Evolutionary conservation across 306 rosid genomes (phyloP), one percentile per base, ranked within the genome.

Genomic region (Vicia sativa): DNA sequence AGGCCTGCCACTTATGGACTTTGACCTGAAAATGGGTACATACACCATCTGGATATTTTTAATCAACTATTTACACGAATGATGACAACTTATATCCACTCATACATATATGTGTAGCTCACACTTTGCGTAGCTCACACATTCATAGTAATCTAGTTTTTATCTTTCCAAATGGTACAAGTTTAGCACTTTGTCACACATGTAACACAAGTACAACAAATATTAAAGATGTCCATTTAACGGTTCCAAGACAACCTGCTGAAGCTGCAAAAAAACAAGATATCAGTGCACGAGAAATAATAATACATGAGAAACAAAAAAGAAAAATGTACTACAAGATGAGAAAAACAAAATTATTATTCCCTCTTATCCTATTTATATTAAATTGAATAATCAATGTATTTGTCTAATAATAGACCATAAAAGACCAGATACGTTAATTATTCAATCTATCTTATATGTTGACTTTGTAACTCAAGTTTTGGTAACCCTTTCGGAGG

Each of bases 1-100:
- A 77, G 92, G 96, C 89, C 97, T 81, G 96, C 89, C 97, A 84
- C 87, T 75, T 59, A 67, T 61, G 82, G 87, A 84, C 96, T 91
- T 91, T 70, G 96, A 91, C 97, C 97, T 69, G 84, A 84, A 82
- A 78, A 83, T 52, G 82, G 91, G 80, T 78, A 57, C 92, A 83
- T 78, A 61, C 50, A 78, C 76, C 75, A 12, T 71, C 76, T 83
- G 86, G 78, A 65, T 77, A 75, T 86, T 83, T 62, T 84, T 78
- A 78, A 90, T 84, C 73, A 78, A 79, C 87, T 91, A 91, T 91
- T 83, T 91, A 91, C 96, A 88, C 72, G 54, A 88, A 44, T 69
- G 72, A 62, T 76, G 85, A 78, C 82, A 83, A 54, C 82, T 72
- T 75, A 71, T 77, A 71, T 83, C 88, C 82, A 82, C 86, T 86